These are phyloP conservation scores for Eutreptiella sp. DNA, from an alignment of 208 protist species.

Conservation along the genomic window DNA sequence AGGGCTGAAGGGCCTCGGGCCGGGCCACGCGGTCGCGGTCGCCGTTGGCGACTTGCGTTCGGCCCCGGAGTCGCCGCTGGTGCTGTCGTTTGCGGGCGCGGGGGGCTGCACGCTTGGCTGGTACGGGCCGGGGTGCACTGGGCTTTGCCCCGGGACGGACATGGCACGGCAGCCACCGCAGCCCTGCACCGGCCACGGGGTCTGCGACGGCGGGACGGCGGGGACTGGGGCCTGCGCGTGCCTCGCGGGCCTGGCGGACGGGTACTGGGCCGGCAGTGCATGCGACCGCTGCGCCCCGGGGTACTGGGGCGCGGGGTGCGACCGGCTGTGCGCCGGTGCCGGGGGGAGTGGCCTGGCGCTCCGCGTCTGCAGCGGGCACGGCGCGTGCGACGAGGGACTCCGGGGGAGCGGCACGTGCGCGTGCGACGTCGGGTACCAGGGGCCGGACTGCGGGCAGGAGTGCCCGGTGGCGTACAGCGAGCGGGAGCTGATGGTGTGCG, in stretches of 20 bases:
- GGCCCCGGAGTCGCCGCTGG: too few relatives aligned
- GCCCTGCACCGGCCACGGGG: conserved; percentile 10
- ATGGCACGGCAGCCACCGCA: too few relatives aligned
- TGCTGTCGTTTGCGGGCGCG: too few relatives aligned
- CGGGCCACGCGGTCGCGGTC: too few relatives aligned
- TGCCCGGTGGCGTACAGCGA: conserved; percentile 19
- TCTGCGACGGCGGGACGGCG: conserved; percentile 15
- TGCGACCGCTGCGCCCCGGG: conserved; percentile 17
- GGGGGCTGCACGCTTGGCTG: too few relatives aligned
- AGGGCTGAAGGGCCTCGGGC: too few relatives aligned
- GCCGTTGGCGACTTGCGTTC: too few relatives aligned
- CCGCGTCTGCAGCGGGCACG: not conserved
- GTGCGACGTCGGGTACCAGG: conserved; percentile 21
- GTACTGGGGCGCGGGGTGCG: conserved; percentile 22
- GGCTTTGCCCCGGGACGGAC: too few relatives aligned
- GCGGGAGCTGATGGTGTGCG: too few relatives aligned
- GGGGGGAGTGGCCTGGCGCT: not conserved
- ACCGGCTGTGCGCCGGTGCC: not conserved
- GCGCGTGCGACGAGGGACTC: conserved; percentile 1
- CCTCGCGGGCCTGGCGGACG: conserved; percentile 1
- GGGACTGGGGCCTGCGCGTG: conserved; percentile 22
- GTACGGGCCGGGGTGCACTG: too few relatives aligned
- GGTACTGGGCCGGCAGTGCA: conserved; percentile 4
- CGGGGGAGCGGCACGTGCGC: conserved; percentile 2
- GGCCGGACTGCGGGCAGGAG: conserved; percentile 4